Base-by-base conservation (phyloP, 352 stramenopile species). In the Phytopythium mirpurense region DNA sequence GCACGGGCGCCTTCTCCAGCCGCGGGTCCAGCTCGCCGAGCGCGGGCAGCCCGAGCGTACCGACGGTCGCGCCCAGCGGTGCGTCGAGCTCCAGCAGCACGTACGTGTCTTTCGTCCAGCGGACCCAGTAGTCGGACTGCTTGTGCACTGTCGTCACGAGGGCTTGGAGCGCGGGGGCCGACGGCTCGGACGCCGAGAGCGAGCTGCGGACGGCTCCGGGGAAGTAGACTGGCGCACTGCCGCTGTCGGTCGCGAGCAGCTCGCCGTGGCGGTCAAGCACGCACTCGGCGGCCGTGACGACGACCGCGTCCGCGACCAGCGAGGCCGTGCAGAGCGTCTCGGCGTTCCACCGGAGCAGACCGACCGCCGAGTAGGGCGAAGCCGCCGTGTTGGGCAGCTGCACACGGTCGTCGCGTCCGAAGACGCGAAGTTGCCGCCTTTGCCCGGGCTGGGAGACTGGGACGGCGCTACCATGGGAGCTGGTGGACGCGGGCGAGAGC, bases 121-220 rank as follows among this genome's bases (percentile, higher is more conserved):
- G 64, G 32, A 68, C 72, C 78, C 78, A 89, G 50, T 70, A 89
- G 26, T 83, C 70, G 1, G 74, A 82, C 55, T 90, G 78, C 26
- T 72, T 75, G 60, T 90, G 69, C 26, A 87, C 63, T 45, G 61
- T 67, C 51, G 58, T 59, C 5, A 90, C 59, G 3, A 51, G 55
- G 0, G 64, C 64, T 16, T 42, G 59, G 24, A 34, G 38, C 26
- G 23, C 16, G 4, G 40, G 11, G 15, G 42, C 11, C 10, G 42
- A 35, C 29, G 44, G 10, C n/a, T 47, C n/a, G 21, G 31, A 21
- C 11, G 41, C 29, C 21, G 41, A 7, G 21, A 47, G 10, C 15
- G 41, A 27, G 15, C 23, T n/a, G 14, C n/a, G 19, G n/a, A 24
- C 35, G 24, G 23, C 29, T 15, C n/a, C 15, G 14, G 38, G 21